Evolutionary conservation across 768 basidiomycete genomes (phyloP).

Genomic region (Lentinula sp.): DNA sequence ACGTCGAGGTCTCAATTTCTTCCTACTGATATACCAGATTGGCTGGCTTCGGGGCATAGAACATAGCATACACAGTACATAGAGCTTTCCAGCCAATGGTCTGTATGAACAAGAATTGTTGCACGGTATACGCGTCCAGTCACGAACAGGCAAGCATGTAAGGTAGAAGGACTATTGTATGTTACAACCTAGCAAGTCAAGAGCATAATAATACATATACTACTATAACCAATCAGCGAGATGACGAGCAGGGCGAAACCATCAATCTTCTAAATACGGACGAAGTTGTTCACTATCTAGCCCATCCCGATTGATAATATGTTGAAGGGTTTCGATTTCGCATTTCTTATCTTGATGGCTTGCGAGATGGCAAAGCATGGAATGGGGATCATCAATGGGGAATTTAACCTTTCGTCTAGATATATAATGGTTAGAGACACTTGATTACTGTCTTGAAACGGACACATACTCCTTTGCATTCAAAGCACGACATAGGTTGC

Average conservation of each 20-base stretch:
- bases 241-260: not conserved
- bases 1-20: not conserved
- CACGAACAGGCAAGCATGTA: not conserved
- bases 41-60: not conserved
- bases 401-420: not conserved
- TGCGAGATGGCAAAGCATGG: not conserved
- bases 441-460: not conserved
- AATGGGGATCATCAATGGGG: not conserved
- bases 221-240: too few species aligned
- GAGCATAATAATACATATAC: too few species aligned
- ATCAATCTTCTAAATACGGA: not conserved
- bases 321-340: not conserved
- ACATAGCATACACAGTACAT: not conserved
- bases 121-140: not conserved
- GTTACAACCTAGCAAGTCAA: too few species aligned
- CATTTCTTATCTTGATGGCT: not conserved
- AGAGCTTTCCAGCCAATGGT: not conserved
- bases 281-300: not conserved
- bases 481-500: not conserved
- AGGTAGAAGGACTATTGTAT: not conserved
- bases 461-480: not conserved
- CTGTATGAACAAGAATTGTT: not conserved
- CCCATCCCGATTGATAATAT: not conserved
- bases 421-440: not conserved
- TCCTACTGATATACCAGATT: constrained; percentile 1